A percentile compares a stretch with the other conserved stretches of the same genome.
Evolutionary conservation across 306 rosid species (phyloP).

Genomic region (Calophaca sinica): DNA sequence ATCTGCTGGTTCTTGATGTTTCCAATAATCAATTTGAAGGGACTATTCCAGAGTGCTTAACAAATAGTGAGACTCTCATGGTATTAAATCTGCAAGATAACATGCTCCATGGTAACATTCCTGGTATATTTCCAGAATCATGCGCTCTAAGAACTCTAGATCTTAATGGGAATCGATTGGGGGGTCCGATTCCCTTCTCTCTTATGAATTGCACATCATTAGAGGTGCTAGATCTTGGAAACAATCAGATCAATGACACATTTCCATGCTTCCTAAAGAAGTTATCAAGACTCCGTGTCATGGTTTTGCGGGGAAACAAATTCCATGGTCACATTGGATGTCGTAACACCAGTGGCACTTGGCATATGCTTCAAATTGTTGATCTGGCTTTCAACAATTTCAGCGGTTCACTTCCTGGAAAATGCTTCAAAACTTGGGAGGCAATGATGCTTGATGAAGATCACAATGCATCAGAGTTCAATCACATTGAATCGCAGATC

Average conservation of each 20-base stretch:
- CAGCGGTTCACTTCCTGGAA: constrained; percentile 40
- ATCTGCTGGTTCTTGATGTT: constrained; percentile 50
- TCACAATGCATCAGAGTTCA: background rate
- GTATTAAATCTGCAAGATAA: constrained; percentile 46
- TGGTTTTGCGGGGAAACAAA: constrained; percentile 49
- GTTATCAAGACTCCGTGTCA: constrained; percentile 41
- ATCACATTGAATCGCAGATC: background rate
- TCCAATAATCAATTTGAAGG: constrained; percentile 39
- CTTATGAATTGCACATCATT: constrained; percentile 33
- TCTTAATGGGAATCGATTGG: constrained; percentile 40
- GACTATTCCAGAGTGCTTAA: constrained; percentile 46
- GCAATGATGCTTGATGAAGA: constrained; percentile 41
- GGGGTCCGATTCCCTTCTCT: constrained; percentile 47
- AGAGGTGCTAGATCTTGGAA: constrained; percentile 53
- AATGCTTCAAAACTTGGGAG: constrained; percentile 39
- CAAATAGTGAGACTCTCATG: background rate
- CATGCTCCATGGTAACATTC: constrained; percentile 27
- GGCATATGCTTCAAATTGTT: constrained; percentile 54
- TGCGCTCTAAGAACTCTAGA: constrained; percentile 47
- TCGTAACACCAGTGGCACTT: background rate
- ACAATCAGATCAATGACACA: constrained; percentile 14
- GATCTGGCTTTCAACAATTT: constrained; percentile 59
- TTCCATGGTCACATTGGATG: constrained; percentile 49
- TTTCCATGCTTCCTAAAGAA: constrained; percentile 49
- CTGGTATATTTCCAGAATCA: constrained; percentile 15